These are phyloP conservation scores for Leccinum rimulosum DNA, from an alignment of 768 basidiomycete genomes.

Conservation along the genomic window DNA sequence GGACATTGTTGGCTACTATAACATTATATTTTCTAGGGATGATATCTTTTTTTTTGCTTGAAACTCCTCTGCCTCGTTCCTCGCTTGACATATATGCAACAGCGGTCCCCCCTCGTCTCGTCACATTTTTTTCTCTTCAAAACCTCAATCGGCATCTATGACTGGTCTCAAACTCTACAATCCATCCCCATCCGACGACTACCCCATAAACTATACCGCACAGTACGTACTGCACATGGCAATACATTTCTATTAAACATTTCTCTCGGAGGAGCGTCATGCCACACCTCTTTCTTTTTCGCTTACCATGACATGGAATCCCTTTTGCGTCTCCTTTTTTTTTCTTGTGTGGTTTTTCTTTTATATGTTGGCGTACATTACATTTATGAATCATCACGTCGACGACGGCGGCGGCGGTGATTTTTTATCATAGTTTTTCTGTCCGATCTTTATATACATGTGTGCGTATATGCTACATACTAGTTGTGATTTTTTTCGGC, in stretches of 20 bases:
- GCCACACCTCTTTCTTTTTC: background rate
- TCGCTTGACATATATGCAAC: slow-evolving; percentile 4
- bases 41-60: slow-evolving; percentile 27
- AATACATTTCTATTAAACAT: slow-evolving; percentile 28
- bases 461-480: slow-evolving; percentile 15
- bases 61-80: slow-evolving; percentile 10
- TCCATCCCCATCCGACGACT: background rate
- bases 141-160: slow-evolving; percentile 27
- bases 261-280: slow-evolving; percentile 8
- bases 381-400: background rate
- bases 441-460: background rate
- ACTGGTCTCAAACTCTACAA: slow-evolving; percentile 11
- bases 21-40: slow-evolving; percentile 35
- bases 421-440: background rate
- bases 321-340: slow-evolving; percentile 5
- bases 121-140: background rate
- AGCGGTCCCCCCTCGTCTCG: background rate
- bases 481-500: background rate
- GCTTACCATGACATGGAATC: background rate
- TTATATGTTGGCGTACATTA: too few relatives aligned
- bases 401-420: background rate
- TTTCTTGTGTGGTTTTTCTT: background rate
- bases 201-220: slow-evolving; percentile 21
- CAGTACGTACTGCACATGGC: slow-evolving; percentile 32
- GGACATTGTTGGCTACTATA: slow-evolving; percentile 35